Conservation (phyloP, 805 yeast genomes). For the Candida germanica region DNA sequence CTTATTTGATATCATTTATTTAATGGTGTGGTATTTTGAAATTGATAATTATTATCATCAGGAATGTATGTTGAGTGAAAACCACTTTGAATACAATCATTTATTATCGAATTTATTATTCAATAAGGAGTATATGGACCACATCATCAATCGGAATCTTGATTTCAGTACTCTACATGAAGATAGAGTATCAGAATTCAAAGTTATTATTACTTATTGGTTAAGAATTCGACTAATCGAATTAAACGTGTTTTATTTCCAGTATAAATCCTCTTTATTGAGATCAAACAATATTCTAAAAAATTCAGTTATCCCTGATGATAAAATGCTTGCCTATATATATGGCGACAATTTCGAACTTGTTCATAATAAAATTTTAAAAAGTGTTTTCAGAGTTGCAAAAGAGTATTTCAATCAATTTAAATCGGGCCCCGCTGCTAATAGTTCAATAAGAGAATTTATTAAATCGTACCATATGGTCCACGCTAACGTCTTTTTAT, state of each 20-base stretch:
- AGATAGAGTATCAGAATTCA: constrained; percentile 13
- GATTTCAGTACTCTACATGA: constrained; percentile 3
- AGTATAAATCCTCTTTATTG: constrained; percentile 24
- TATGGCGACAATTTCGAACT: constrained; percentile 15
- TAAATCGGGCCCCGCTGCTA: not conserved
- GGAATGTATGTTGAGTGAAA: constrained; percentile 18
- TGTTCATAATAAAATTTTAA: constrained; percentile 6
- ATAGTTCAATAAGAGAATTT: constrained; percentile 2
- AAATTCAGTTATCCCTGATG: constrained; percentile 24
- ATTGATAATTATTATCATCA: constrained; percentile 19
- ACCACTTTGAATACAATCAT: constrained; percentile 26
- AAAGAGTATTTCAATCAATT: constrained; percentile 18
- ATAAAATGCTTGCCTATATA: constrained; percentile 15
- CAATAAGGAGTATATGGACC: constrained; percentile 12
- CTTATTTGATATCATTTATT: constrained; percentile 22
- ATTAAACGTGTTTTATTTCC: constrained; percentile 25
- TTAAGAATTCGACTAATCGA: constrained; percentile 27
- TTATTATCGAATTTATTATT: constrained; percentile 17
- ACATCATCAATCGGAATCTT: constrained; percentile 8
- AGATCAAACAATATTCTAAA: constrained; percentile 20
- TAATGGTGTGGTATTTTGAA: constrained; percentile 25
- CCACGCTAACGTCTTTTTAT: constrained; percentile 2
- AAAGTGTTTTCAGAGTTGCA: constrained; percentile 4
- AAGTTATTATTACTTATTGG: constrained; percentile 21
- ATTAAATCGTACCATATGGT: constrained; percentile 9